Evolutionary conservation across 2,329 filamentous ascomycete species (phyloP).

Genomic region (Pseudopithomyces chartarum): DNA sequence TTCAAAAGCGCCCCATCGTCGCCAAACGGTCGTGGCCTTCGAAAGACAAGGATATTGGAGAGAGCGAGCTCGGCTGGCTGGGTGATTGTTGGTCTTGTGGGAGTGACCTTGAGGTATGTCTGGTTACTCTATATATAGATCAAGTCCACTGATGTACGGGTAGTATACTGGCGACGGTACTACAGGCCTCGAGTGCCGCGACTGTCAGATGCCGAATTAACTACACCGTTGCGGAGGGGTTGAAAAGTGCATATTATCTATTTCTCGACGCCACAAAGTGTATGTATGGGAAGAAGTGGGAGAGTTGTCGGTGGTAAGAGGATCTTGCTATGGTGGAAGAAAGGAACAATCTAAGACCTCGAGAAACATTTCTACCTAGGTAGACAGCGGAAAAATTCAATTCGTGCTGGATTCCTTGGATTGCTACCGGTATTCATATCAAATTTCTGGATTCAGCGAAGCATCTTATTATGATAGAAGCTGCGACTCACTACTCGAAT

Average conservation of each 20-base stretch:
- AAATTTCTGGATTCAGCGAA: too few relatives aligned
- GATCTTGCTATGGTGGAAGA: too few relatives aligned
- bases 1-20: background rate
- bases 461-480: too few relatives aligned
- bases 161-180: slow-evolving; percentile 4
- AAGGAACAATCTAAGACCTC: too few relatives aligned
- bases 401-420: too few relatives aligned
- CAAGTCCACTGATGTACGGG: background rate
- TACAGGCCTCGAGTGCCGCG: slow-evolving; percentile 3
- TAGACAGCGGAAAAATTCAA: too few relatives aligned
- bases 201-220: slow-evolving; percentile 7
- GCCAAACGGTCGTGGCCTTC: background rate
- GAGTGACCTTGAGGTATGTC: slow-evolving; percentile 4
- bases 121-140: background rate
- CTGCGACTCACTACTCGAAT: too few relatives aligned
- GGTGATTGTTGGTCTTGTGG: slow-evolving; percentile 10
- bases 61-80: background rate
- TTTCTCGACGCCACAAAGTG: background rate
- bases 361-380: too few relatives aligned
- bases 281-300: slow-evolving; percentile 2
- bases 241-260: background rate
- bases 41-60: background rate
- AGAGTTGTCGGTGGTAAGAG: slow-evolving; percentile 1
- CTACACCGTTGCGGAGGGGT: background rate
- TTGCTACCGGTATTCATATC: too few relatives aligned